Conservation (phyloP, 2,329 filamentous ascomycete species). For the Beauveria sp. region DNA sequence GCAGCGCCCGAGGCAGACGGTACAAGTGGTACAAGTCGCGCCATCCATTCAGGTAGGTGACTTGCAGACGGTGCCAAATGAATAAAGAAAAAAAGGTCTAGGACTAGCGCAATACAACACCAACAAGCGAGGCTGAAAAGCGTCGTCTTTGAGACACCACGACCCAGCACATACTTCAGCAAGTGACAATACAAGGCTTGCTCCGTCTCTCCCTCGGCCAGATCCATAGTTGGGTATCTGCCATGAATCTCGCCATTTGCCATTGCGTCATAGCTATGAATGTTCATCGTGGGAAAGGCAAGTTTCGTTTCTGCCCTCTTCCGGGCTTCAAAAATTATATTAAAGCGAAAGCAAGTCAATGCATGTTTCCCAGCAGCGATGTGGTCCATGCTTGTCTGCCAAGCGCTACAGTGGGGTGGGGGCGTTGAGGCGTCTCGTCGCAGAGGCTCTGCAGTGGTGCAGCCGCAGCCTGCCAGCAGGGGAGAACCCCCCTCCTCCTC, state of each 20-base stretch:
- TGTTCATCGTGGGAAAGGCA: slow-evolving; percentile 2
- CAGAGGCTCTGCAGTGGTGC: slow-evolving; percentile 1
- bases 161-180: too few relatives aligned
- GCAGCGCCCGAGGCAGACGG: too few relatives aligned
- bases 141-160: not conserved
- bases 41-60: too few relatives aligned
- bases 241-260: not conserved
- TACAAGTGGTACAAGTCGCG: too few relatives aligned
- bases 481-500: too few relatives aligned
- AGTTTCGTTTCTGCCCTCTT: not conserved
- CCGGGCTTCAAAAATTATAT: not conserved
- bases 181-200: not conserved
- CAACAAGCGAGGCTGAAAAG: too few relatives aligned
- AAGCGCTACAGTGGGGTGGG: not conserved
- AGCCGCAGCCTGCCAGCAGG: too few relatives aligned
- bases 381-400: not conserved
- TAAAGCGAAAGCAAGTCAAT: not conserved
- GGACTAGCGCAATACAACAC: too few relatives aligned
- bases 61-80: too few relatives aligned
- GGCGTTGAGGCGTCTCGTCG: not conserved
- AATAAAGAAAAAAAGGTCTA: too few relatives aligned
- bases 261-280: not conserved
- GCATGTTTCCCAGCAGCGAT: not conserved
- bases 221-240: not conserved
- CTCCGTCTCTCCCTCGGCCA: not conserved